Evolutionary conservation across 768 basidiomycete genomes (phyloP).

Genomic region (Podaxis sp.): DNA sequence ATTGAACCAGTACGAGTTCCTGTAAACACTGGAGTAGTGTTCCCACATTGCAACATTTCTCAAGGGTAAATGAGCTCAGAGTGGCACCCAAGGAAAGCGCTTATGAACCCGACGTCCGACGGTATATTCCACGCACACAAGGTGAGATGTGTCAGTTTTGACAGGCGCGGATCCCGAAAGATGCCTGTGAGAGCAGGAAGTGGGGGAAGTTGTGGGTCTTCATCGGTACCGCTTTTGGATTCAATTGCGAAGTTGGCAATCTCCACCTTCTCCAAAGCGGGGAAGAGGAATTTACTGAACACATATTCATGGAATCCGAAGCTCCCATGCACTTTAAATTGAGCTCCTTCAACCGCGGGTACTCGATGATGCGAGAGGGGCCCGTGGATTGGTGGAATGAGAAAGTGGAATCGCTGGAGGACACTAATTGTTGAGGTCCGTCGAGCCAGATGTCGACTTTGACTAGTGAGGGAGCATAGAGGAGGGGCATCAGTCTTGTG

Average conservation of each 20-base stretch:
- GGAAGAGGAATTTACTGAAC: constrained; percentile 43
- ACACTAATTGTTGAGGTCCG: constrained; percentile 18
- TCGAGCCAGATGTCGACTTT: constrained; percentile 45
- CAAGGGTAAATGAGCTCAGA: constrained; percentile 45
- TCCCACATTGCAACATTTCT: constrained; percentile 41
- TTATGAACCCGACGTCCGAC: constrained; percentile 31
- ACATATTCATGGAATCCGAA: constrained; percentile 32
- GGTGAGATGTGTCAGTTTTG: constrained; percentile 47
- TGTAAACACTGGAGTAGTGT: constrained; percentile 39
- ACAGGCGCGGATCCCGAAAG: constrained; percentile 56
- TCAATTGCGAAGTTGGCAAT: constrained; percentile 34
- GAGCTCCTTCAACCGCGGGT: constrained; percentile 38
- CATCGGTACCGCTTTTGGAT: constrained; percentile 19
- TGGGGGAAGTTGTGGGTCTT: constrained; percentile 22
- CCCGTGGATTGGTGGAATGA: constrained; percentile 18
- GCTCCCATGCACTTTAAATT: constrained; percentile 39
- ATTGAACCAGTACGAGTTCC: constrained; percentile 23
- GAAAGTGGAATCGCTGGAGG: constrained; percentile 12
- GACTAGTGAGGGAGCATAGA: constrained; percentile 38
- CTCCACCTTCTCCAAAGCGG: constrained; percentile 42
- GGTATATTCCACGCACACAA: constrained; percentile 45
- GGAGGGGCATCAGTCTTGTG: constrained; percentile 40
- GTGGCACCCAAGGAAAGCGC: constrained; percentile 47
- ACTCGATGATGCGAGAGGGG: constrained; percentile 20
- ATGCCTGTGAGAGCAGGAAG: constrained; percentile 50